Conservation (phyloP, 176 grass and related monocot species). For the Phoenix dactylifera region DNA sequence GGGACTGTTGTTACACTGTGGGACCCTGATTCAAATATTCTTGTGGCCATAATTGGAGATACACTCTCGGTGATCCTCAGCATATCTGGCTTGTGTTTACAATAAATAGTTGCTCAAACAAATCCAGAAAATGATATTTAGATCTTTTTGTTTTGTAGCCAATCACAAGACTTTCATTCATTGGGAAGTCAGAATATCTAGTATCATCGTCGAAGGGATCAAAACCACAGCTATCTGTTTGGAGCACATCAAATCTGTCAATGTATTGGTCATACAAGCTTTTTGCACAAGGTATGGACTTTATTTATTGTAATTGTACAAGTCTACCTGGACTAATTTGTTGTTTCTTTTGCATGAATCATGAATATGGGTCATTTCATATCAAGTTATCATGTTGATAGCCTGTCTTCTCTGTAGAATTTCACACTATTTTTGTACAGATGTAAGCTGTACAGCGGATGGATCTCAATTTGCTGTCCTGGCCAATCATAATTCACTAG, state of each 20-base stretch:
- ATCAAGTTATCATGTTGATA: no score
- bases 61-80: constrained; percentile 61
- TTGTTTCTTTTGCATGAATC: no score
- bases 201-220: constrained; percentile 57
- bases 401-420: no score
- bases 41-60: constrained; percentile 86
- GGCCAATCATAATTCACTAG: constrained; percentile 30
- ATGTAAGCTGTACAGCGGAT: constrained; percentile 44
- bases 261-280: constrained; percentile 83
- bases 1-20: constrained; percentile 76
- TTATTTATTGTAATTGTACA: background rate
- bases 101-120: no score
- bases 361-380: no score
- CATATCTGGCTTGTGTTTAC: background rate
- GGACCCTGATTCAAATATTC: constrained; percentile 74
- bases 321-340: no score
- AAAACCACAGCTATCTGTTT: constrained; percentile 66
- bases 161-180: constrained; percentile 57
- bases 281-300: constrained; percentile 64
- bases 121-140: background rate
- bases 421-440: constrained; percentile 27
- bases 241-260: constrained; percentile 68
- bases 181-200: constrained; percentile 58
- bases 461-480: constrained; percentile 59
- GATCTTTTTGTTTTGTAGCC: constrained; percentile 42